Evolutionary conservation across 257 asterid species (phyloP).

Genomic region (Voacanga thouarsii): DNA sequence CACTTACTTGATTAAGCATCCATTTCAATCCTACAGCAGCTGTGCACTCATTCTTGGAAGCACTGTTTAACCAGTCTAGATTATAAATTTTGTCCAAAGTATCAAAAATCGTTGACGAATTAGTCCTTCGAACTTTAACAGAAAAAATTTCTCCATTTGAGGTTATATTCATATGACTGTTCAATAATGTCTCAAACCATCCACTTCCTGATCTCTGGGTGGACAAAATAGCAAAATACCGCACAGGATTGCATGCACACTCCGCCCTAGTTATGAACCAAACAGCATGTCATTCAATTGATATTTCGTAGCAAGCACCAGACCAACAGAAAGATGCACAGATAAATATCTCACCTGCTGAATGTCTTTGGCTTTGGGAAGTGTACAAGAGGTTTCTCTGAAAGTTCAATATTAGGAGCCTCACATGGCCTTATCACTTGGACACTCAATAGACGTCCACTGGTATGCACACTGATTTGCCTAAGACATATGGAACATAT

Average conservation of each 20-base stretch:
- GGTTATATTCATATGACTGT: conserved; percentile 79
- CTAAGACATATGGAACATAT: conserved; percentile 67
- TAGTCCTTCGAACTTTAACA: conserved; percentile 63
- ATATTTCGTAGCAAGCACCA: background rate
- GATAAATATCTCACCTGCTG: conserved; percentile 48
- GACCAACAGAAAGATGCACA: background rate
- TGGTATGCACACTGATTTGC: conserved; percentile 48
- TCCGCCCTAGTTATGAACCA: conserved; percentile 56
- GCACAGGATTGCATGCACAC: conserved; percentile 81
- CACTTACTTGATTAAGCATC: conserved; percentile 90
- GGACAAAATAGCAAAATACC: conserved; percentile 76
- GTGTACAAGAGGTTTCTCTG: conserved; percentile 59
- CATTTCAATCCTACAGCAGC: conserved; percentile 98
- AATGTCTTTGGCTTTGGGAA: conserved; percentile 78
- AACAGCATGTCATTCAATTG: background rate
- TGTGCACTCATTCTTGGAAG: conserved; percentile 95
- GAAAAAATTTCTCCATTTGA: conserved; percentile 95
- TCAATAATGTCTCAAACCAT: conserved; percentile 88
- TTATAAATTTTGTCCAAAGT: conserved; percentile 79
- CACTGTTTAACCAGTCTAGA: conserved; percentile 83
- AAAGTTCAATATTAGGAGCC: conserved; percentile 39
- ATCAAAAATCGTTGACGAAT: conserved; percentile 58
- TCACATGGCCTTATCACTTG: conserved; percentile 60
- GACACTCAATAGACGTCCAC: conserved; percentile 31
- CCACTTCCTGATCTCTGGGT: conserved; percentile 97